Base-by-base conservation (phyloP, 1,284 basidiomycete genomes). In the Lentinula novae-zelandiae region DNA sequence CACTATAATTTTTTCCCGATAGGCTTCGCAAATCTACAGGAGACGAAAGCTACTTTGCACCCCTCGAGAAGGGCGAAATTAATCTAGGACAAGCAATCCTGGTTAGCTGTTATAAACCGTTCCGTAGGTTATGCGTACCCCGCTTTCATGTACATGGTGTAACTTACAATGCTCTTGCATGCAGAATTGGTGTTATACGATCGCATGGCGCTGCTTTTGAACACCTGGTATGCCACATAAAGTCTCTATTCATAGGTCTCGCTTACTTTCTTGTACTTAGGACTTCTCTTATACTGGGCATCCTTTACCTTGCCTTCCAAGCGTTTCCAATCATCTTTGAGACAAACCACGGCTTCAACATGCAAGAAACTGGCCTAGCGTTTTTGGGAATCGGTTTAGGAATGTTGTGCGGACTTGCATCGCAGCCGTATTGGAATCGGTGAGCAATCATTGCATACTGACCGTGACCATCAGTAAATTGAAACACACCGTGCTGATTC, bases 311-410 rank as follows among this genome's bases (percentile, higher is more conserved):
- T 2, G 81, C 86, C 12, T 92, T 92, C 71, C 81, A 86, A 64
- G 85, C 84, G 0, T 90, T 89, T 66, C 86, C 86, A 0, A 81
- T 89, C 62, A 87, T 92, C 31, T 92, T 92, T 69, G 72, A 76
- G n/a, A 63, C 73, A 3, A 73, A 76, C 2, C 85, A 90, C 67
- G 81, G 81, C 10, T 92, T 92, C 71, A 80, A 76, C 62, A 70
- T 76, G 22, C 82, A 90, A 67, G 69, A 74, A 40, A 84, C 82
- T 4, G 91, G 91, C 0, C 70, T 92, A 62, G 75, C 81, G 0
- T 93, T 92, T 73, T 68, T 91, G 0, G 90, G 90, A 0, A 85
- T 93, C 36, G 90, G 87, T 0, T 20, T 89, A 0, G 91, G 91
- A 0, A 85, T 90, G 78, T 20, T 86, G 10, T 52, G 81, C 2